Evolutionary conservation across 331 rosid species (phyloP).

Genomic region (Phaseolus coccineus): DNA sequence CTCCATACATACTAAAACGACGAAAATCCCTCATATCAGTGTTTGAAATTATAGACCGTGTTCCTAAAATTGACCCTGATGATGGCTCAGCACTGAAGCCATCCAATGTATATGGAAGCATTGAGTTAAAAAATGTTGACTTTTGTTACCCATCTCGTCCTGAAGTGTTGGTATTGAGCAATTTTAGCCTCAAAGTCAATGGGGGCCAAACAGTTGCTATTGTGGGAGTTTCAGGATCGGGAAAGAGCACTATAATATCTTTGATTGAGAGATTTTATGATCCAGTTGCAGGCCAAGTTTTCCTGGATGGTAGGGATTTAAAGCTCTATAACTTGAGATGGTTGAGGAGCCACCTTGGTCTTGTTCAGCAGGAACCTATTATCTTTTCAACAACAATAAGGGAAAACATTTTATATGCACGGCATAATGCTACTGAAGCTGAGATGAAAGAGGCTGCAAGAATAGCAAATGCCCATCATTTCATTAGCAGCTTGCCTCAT

Average conservation of each 20-base stretch:
- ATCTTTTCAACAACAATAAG: conserved; percentile 97
- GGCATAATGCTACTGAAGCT: conserved; percentile 99
- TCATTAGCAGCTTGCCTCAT: conserved; percentile 97
- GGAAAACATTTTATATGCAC: conserved; percentile 96
- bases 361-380: conserved; percentile 98
- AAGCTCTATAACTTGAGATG: conserved; percentile 91
- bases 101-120: conserved; percentile 94
- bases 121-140: conserved; percentile 90
- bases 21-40: conserved; percentile 95
- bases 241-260: conserved; percentile 97
- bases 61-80: conserved; percentile 96
- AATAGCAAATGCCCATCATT: conserved; percentile 99
- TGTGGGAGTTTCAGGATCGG: conserved; percentile 99
- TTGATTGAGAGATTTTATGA: conserved; percentile 95
- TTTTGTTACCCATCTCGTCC: conserved; percentile 99
- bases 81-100: conserved; percentile 90
- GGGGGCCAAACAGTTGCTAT: conserved; percentile 99
- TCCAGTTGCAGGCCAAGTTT: conserved; percentile 98
- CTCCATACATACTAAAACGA: conserved; percentile 97
- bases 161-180: conserved; percentile 91
- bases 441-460: conserved; percentile 99
- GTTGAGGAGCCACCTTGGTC: conserved; percentile 97
- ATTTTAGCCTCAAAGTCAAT: conserved; percentile 90
- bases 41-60: conserved; percentile 97
- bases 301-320: conserved; percentile 93